Conservation (phyloP, 192 early-diverging fungal species). For the Podila verticillata region DNA sequence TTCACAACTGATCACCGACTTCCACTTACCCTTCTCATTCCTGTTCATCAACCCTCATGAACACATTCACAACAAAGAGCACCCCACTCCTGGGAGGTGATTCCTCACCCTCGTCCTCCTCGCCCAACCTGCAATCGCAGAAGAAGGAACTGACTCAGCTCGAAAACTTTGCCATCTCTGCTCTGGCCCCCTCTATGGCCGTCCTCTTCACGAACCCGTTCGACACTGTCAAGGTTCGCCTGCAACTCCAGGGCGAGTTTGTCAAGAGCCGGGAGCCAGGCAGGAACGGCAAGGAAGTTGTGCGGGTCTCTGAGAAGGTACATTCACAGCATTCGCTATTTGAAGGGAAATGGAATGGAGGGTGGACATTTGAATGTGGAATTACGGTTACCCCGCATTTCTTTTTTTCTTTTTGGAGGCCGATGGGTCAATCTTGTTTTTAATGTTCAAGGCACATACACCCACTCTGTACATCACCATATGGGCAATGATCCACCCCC, state of each 20-base stretch:
- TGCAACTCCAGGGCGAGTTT: constrained; percentile 75
- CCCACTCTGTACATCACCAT: too few relatives aligned
- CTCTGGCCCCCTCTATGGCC: constrained; percentile 71
- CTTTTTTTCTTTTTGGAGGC: constrained; percentile 4
- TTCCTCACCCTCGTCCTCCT: constrained; percentile 7
- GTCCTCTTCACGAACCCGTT: constrained; percentile 83
- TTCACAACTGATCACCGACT: background rate
- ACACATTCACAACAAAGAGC: constrained; percentile 51
- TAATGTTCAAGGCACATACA: background rate
- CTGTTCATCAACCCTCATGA: constrained; percentile 11
- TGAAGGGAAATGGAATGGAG: too few relatives aligned
- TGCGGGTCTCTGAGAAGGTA: constrained; percentile 57
- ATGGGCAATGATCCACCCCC: background rate
- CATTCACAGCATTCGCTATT: background rate
- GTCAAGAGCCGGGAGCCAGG: constrained; percentile 47
- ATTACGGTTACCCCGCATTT: background rate
- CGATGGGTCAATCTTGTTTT: background rate
- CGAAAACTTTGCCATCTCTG: constrained; percentile 72
- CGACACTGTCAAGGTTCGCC: constrained; percentile 79
- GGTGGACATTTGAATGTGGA: background rate
- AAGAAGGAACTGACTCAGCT: constrained; percentile 47
- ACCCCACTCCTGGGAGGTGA: constrained; percentile 38
- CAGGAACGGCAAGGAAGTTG: constrained; percentile 45
- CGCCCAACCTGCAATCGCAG: constrained; percentile 7
- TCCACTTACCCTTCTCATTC: background rate